These are phyloP conservation scores for Alternaria conjuncta DNA, from an alignment of 2,329 filamentous ascomycete genomes.

Conservation along the genomic window DNA sequence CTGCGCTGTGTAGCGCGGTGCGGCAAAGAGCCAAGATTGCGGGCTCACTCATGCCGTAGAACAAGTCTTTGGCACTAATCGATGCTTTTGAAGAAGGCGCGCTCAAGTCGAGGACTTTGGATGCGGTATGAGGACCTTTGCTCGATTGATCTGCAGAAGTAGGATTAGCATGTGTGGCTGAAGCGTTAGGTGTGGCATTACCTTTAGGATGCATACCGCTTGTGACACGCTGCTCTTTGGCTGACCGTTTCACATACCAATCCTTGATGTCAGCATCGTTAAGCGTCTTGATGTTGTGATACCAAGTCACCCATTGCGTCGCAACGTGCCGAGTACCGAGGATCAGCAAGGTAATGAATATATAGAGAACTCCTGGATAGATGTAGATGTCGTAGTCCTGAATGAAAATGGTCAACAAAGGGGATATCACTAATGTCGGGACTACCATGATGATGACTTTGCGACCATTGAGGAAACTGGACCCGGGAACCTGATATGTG, in stretches of 20 bases:
- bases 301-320: constrained; percentile 67
- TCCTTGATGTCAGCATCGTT: constrained; percentile 58
- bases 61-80: constrained; percentile 43
- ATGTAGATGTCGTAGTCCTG: constrained; percentile 61
- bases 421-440: constrained; percentile 63
- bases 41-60: constrained; percentile 56
- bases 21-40: constrained; percentile 58
- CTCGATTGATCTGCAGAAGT: constrained; percentile 23
- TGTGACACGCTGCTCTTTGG: constrained; percentile 17
- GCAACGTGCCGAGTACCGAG: constrained; percentile 61
- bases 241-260: constrained; percentile 54
- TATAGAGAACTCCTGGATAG: constrained; percentile 62
- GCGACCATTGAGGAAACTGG: constrained; percentile 64
- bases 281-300: constrained; percentile 57
- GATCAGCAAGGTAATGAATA: constrained; percentile 60
- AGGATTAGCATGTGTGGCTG: constrained; percentile 1
- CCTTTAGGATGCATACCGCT: constrained; percentile 4
- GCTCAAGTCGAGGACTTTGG: constrained; percentile 32
- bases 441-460: constrained; percentile 62
- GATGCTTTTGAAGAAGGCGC: constrained; percentile 38
- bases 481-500: constrained; percentile 58
- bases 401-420: constrained; percentile 62
- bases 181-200: constrained; percentile 11
- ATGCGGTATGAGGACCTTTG: constrained; percentile 32
- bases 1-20: constrained; percentile 54